Conservation (phyloP, 441 rosid species). For the Geranium incanum region DNA sequence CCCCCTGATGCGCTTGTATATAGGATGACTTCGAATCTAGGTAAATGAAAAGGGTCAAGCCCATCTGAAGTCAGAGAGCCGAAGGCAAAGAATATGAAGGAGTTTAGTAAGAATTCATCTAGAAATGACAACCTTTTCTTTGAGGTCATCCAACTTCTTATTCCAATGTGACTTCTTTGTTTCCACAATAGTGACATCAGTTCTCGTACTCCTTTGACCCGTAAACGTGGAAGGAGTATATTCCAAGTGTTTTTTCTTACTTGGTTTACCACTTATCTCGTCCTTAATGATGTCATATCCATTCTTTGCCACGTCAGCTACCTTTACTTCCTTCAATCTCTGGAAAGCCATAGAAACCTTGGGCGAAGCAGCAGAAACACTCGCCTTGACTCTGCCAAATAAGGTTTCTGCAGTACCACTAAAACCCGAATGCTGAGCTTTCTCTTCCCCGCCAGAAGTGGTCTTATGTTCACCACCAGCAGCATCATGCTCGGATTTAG, state of each 20-base stretch:
- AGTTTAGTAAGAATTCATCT: neutral
- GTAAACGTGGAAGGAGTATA: conserved; percentile 53
- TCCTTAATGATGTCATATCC: conserved; percentile 83
- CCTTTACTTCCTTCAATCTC: conserved; percentile 60
- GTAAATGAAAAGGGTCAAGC: conserved; percentile 9
- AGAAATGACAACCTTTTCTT: conserved; percentile 39
- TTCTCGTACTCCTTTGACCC: conserved; percentile 70
- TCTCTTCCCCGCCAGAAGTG: conserved; percentile 38
- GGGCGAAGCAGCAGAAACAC: conserved; percentile 46
- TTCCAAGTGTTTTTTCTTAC: conserved; percentile 74
- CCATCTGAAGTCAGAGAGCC: conserved; percentile 9
- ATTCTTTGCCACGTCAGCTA: conserved; percentile 66
- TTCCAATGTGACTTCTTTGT: conserved; percentile 62
- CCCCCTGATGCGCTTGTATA: conserved; percentile 56
- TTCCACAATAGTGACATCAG: conserved; percentile 59
- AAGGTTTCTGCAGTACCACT: conserved; percentile 42
- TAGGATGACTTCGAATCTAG: conserved; percentile 67
- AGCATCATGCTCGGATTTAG: conserved; percentile 31
- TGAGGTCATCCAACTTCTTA: conserved; percentile 63
- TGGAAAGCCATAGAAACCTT: conserved; percentile 52
- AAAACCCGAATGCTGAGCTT: conserved; percentile 35
- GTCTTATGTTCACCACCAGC: conserved; percentile 34
- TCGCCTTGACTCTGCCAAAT: conserved; percentile 55
- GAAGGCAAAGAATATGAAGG: neutral
- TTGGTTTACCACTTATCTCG: conserved; percentile 59